Evolutionary conservation across 768 basidiomycete genomes (phyloP).

Genomic region (Calocera viscosa): DNA sequence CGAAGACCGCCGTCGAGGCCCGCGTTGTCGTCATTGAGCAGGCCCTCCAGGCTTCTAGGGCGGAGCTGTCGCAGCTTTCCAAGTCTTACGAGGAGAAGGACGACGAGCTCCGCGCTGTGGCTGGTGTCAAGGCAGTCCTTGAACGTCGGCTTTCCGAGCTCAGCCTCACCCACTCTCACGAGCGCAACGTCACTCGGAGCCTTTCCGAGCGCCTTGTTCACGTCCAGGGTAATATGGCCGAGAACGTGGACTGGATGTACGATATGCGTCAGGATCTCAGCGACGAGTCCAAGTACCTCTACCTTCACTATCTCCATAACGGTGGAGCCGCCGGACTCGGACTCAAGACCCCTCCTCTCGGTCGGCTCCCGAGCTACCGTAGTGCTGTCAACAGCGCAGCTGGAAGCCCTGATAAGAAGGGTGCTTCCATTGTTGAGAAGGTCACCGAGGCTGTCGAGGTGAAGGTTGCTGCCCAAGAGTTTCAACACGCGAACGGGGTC

Average conservation of each 20-base stretch:
- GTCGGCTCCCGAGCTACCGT: not conserved
- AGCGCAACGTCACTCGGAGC: constrained; percentile 2
- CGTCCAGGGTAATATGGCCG: constrained; percentile 1
- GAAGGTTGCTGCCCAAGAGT: not conserved
- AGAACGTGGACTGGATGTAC: constrained; percentile 8
- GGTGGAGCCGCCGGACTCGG: not conserved
- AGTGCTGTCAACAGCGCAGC: constrained; percentile 1
- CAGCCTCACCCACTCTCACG: not conserved
- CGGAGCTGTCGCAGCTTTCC: not conserved
- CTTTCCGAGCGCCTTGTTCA: constrained; percentile 4
- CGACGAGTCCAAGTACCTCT: constrained; percentile 5
- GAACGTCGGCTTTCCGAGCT: not conserved
- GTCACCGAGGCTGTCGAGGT: not conserved
- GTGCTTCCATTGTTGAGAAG: not conserved
- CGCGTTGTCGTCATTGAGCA: not conserved
- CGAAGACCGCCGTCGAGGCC: not conserved
- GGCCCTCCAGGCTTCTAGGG: not conserved
- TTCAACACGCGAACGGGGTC: too few species aligned
- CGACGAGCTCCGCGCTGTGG: not conserved
- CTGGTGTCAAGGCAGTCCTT: not conserved
- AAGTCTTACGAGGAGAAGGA: constrained; percentile 1
- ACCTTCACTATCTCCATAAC: constrained; percentile 4
- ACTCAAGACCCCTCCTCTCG: not conserved
- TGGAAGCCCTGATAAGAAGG: not conserved
- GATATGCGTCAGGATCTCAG: not conserved